Evolutionary conservation across 2,329 filamentous ascomycete species (phyloP), one percentile per base, ranked within the genome.

Genomic region (Paraphaeosphaeria minitans): DNA sequence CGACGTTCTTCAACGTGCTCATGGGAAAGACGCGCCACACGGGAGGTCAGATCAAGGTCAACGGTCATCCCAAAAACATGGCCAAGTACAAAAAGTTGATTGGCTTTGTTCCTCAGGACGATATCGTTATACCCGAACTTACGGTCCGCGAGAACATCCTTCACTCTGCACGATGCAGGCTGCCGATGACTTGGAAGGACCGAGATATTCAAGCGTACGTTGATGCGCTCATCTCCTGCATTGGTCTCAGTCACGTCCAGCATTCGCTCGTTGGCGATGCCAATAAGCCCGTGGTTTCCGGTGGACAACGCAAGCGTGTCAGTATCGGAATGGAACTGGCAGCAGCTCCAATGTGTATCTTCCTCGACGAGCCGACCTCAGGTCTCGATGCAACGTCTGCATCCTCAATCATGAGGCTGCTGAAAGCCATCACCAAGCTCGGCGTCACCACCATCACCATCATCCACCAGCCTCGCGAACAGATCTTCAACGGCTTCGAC

Each of bases 351-450:
- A 58, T 64, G 37, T 58, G 63, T 10, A 56, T 68, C 21, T 65
- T 68, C 5, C 53, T 64, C 49, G 65, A 92, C 62, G 89, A 92
- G 74, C 89, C 89, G 0, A 91, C 89, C 0, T 89, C 92, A 19
- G 93, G 93, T 81, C 87, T 97, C 21, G 93, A 97, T 77, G 82
- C 84, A 0, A 83, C 82, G 0, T 81, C 83, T 9, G 85, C 85
- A 0, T 80, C 79, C 0, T 85, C 82, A 4, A 83, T 87, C 33
- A 85, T 87, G 79, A 75, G 76, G 2, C 81, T 84, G 0, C 74
- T 87, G 7, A 82, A 83, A 57, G 80, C 82, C 1, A 80, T 87
- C 45, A 81, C 83, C 8, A 78, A 79, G 2, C 75, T 85, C 0
- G 85, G 85, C 2, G 84, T 87, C 13, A 85, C 84, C 2, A 81